Base-by-base conservation (phyloP, 306 rosid genomes). In the Trifolium fragiferum region DNA sequence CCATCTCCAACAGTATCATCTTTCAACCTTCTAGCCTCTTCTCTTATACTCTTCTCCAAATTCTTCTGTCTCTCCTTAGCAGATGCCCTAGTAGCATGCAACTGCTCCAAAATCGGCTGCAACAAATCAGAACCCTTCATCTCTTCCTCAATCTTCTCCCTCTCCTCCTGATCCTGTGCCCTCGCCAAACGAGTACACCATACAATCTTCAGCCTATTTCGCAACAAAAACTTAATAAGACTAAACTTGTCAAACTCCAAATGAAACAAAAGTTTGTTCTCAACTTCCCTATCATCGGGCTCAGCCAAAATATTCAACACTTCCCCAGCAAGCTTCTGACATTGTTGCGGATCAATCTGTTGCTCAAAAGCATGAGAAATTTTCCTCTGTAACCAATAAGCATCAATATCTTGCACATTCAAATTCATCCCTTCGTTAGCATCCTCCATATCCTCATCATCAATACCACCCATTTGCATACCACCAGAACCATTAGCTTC, bases 301-400 rank as follows among this genome's bases (percentile, higher is more conserved):
- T 92, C 89, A n/a, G 96, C 95, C 27, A 94, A 85, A 75, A 90
- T 91, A 84, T 76, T 80, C 54, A 94, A 87, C 49, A 90, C 95
- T 72, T 88, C 97, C 77, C 90, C 97, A 0, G 97, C 98, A 20
- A 94, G 89, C 75, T 83, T 88, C 88, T 90, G 96, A 77, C 97
- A 94, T 16, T 91, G 96, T 20, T 88, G 91, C 5, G 97, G 93
- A 85, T 94, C 97, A 79, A 94, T 90, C 80, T 79, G 92, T 75
- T 91, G 96, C 60, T 90, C 95, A 67, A 83, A 94, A 27, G 97
- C 97, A 70, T 78, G 91, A 21, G 99, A 94, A 46, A 94, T 94
- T 82, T 92, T 94, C 87, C 99, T 85, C 84, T 94, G 99, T 68
- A 94, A 90, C 99, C 99, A 94, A 80, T 92, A 94, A 4, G 99